These are phyloP conservation scores for Chaetothyriales sp. DNA, from an alignment of 2,329 filamentous ascomycete species.

Conservation along the genomic window DNA sequence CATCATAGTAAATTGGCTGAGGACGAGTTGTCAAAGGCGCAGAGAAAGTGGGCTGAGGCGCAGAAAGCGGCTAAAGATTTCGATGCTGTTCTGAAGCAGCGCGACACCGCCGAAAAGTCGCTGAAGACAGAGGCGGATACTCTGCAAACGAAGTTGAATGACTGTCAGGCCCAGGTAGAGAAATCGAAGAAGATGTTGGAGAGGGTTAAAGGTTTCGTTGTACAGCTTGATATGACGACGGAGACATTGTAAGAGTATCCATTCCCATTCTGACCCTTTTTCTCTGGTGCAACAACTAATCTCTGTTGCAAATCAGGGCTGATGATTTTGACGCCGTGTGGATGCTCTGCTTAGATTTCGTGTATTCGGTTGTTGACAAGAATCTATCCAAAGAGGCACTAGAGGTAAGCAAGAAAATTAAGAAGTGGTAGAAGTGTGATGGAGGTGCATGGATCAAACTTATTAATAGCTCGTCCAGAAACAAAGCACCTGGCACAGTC, in stretches of 20 bases:
- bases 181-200: neutral
- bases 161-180: neutral
- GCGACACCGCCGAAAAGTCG: neutral
- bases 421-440: neutral
- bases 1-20: neutral
- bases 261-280: neutral
- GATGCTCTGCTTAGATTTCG: neutral
- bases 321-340: neutral
- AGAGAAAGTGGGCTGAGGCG: neutral
- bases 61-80: neutral
- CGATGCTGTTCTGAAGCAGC: neutral
- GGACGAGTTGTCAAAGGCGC: neutral
- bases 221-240: neutral
- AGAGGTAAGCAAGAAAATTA: neutral
- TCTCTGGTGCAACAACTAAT: neutral
- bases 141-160: neutral
- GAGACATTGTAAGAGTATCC: neutral
- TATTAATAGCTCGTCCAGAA: slow-evolving; percentile 86
- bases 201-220: neutral
- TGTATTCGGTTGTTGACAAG: neutral
- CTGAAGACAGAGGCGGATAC: neutral
- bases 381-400: neutral
- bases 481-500: slow-evolving; percentile 46
- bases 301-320: neutral
- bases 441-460: slow-evolving; percentile 42